Percentiles rank a stretch among this genome's conserved stretches.
Conservation (phyloP, 2,329 filamentous ascomycete genomes). For the Hypoxylon sp. region DNA sequence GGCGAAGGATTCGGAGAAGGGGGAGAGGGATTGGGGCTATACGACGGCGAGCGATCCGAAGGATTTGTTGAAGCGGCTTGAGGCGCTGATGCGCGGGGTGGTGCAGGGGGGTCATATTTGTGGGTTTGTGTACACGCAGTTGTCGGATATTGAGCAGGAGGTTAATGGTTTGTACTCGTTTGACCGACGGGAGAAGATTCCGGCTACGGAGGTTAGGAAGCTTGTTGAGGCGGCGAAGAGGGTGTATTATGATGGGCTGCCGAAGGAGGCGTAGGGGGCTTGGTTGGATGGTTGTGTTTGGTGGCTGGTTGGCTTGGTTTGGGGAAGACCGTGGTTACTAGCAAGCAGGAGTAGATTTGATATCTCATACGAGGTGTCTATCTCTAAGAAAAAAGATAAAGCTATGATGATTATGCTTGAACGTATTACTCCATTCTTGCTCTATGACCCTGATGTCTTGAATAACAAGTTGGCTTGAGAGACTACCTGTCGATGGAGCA, state of each 20-base stretch:
- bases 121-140: constrained; percentile 76
- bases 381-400: not conserved
- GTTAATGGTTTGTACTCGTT: constrained; percentile 77
- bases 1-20: constrained; percentile 56
- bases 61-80: constrained; percentile 71
- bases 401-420: not conserved
- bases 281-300: not conserved
- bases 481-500: not conserved
- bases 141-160: constrained; percentile 77
- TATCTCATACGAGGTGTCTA: not conserved
- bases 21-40: constrained; percentile 75
- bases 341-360: too few relatives aligned
- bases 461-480: not conserved
- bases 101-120: constrained; percentile 70
- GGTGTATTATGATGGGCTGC: constrained; percentile 59
- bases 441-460: not conserved
- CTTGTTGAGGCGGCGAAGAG: constrained; percentile 69
- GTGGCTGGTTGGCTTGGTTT: not conserved
- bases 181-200: constrained; percentile 72
- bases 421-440: not conserved
- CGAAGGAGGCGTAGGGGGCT: constrained; percentile 22
- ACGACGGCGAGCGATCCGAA: constrained; percentile 73
- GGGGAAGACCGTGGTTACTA: not conserved
- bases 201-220: constrained; percentile 68
- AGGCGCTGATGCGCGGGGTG: constrained; percentile 71